Base-by-base conservation (phyloP, 2,329 filamentous ascomycete genomes). In the Aureobasidium sp. region DNA sequence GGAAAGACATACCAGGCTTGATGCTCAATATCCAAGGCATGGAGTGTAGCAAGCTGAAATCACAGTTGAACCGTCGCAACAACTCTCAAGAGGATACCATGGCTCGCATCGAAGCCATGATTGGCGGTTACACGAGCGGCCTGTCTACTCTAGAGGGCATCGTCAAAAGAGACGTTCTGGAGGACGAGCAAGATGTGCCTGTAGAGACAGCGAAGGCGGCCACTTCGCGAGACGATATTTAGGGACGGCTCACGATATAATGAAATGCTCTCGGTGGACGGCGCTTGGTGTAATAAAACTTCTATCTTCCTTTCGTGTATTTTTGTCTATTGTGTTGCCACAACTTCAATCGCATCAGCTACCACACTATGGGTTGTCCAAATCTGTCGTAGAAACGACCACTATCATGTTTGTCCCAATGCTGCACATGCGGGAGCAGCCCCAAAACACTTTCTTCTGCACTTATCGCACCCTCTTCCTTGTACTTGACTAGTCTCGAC, bases 11-110 rank as follows among this genome's bases (percentile, higher is more conserved):
- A 37, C 76, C 76, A 44, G 77, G 78, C 7, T 71, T 87, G 66
- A 86, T 89, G 82, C 73, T 89, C 50, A 78, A 77, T 63, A 82
- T 90, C 59, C 55, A 63, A 32, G 64, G 64, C 39, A 63, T 47
- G 53, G 62, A 63, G 3, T 46, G 46, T n/a, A 15, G 36, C 29
- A 46, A 50, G 44, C 59, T 61, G 24, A 51, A 46, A 12, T 17
- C 24, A 48, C 48, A 62, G 36, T 46, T 20, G 17, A 43, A 39
- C 29, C 63, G 24, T 34, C 53, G 44, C 56, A 66, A 32, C 26
- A 41, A 36, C 47, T 47, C 59, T 29, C 41, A 52, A n/a, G 64
- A 63, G 10, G 63, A 64, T 37, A 37, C 37, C n/a, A 48, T 66
- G 39, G 63, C 60, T 20, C 47, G 63, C 13, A 12, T 64, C 4